Conservation (phyloP, 1,284 basidiomycete genomes). For the Trichosporon asahii region DNA sequence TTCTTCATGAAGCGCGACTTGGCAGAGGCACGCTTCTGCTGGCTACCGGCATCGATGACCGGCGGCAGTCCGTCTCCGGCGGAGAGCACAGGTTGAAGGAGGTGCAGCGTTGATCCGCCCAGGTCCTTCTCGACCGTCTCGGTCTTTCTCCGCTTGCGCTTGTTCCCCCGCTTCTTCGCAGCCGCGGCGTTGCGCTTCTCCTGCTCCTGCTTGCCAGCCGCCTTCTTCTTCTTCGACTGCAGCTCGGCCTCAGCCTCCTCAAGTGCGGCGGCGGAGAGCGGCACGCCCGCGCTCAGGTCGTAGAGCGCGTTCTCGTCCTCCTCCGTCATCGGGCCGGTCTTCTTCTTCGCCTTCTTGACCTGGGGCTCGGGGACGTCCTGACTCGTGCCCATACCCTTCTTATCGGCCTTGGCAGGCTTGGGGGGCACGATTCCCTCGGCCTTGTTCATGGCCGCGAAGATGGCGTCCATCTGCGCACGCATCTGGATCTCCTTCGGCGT, state of each 20-base stretch:
- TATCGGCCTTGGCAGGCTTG: slow-evolving; percentile 18
- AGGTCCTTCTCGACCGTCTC: slow-evolving; percentile 13
- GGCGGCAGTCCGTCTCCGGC: slow-evolving; percentile 28
- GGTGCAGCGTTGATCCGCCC: slow-evolving; percentile 25
- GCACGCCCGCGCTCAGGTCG: slow-evolving; percentile 20
- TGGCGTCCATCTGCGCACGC: slow-evolving; percentile 37
- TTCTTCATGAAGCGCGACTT: slow-evolving; percentile 32
- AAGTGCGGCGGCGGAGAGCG: slow-evolving; percentile 16
- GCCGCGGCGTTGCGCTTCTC: slow-evolving; percentile 6
- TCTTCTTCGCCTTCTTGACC: slow-evolving; percentile 4
- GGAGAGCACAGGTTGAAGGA: slow-evolving; percentile 26
- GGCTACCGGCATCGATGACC: slow-evolving; percentile 21
- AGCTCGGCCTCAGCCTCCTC: slow-evolving; percentile 21
- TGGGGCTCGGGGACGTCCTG: background rate
- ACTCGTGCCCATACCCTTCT: background rate
- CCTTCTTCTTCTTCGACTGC: background rate
- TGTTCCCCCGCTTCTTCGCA: slow-evolving; percentile 15
- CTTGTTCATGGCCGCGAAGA: slow-evolving; percentile 39
- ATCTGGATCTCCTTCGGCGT: slow-evolving; percentile 25
- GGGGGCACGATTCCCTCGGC: slow-evolving; percentile 24
- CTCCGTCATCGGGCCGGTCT: background rate
- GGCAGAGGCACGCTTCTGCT: background rate
- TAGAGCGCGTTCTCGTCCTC: slow-evolving; percentile 16
- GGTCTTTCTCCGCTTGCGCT: slow-evolving; percentile 17
- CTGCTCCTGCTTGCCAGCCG: background rate